Conservation (phyloP, 225 moss, liverwort and hornwort genomes). For the Neckera pumila region DNA sequence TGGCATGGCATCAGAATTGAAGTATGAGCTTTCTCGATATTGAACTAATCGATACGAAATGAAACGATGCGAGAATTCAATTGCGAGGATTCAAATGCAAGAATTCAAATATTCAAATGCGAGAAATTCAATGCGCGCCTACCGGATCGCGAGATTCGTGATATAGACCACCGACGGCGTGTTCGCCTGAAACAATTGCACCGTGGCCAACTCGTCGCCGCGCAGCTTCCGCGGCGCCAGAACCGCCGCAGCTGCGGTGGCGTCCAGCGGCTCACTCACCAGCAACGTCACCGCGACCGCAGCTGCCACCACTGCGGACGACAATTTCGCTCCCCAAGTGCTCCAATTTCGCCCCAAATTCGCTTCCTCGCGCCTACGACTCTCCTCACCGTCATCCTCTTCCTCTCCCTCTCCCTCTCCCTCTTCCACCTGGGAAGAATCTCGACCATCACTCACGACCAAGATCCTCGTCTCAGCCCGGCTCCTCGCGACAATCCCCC, state of each 20-base stretch:
- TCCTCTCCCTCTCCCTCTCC: neutral
- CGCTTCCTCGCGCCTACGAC: neutral
- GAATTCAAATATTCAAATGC: neutral
- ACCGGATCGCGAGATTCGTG: slow-evolving; percentile 94
- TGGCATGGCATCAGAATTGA: neutral
- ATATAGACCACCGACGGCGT: slow-evolving; percentile 95
- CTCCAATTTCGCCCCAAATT: neutral
- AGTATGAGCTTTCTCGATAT: neutral
- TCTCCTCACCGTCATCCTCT: neutral
- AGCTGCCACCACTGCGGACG: slow-evolving; percentile 34
- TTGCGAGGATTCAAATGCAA: neutral
- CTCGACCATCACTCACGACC: neutral
- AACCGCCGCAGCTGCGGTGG: slow-evolving; percentile 33
- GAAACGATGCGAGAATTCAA: neutral
- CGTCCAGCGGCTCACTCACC: slow-evolving; percentile 34
- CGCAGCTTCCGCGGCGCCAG: slow-evolving; percentile 73
- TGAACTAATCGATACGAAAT: neutral
- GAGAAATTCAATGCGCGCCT: neutral
- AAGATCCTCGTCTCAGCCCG: neutral
- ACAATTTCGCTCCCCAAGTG: slow-evolving; percentile 11
- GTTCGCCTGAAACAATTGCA: slow-evolving; percentile 74
- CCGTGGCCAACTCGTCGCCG: slow-evolving; percentile 86
- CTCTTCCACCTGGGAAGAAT: neutral
- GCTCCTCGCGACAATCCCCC: neutral
- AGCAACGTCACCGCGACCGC: slow-evolving; percentile 53